A percentile compares a stretch with the other conserved stretches of the same genome.
Evolutionary conservation across 495 filamentous ascomycete genomes (phyloP).

Genomic region (Penicillium samsonianum): DNA sequence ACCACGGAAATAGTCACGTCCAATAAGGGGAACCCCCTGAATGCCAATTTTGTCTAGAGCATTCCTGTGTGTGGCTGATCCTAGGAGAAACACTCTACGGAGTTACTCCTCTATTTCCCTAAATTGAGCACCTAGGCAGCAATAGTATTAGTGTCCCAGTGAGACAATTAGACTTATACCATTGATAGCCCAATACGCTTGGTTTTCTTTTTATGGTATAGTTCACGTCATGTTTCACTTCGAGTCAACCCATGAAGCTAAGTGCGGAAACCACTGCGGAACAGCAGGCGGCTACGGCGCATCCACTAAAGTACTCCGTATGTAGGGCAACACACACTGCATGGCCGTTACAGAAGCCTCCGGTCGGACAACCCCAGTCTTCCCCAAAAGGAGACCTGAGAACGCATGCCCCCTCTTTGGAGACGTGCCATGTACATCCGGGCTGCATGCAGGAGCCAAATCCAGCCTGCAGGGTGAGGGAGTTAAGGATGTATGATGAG

Average conservation of each 20-base stretch:
- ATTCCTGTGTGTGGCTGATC: conserved; percentile 8
- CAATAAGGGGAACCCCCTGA: conserved; percentile 17
- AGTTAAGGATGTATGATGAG: conserved; percentile 15
- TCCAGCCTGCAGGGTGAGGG: conserved; percentile 1
- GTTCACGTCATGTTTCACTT: background rate
- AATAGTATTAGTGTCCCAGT: background rate
- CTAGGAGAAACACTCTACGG: background rate
- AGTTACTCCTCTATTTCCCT: background rate
- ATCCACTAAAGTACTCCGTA: conserved; percentile 22
- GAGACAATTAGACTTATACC: conserved; percentile 3
- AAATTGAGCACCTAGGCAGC: background rate
- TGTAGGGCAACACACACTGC: conserved; percentile 29
- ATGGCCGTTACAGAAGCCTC: conserved; percentile 22
- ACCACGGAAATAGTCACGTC: conserved; percentile 14
- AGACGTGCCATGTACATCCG: conserved; percentile 4
- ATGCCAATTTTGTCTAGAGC: conserved; percentile 12
- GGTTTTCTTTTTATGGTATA: background rate
- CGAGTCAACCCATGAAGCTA: background rate
- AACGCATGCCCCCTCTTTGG: conserved; percentile 4
- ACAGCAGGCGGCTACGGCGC: conserved; percentile 28
- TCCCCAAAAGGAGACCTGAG: background rate
- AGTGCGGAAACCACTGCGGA: background rate
- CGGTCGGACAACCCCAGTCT: conserved; percentile 5
- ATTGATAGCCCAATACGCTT: background rate
- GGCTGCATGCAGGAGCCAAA: conserved; percentile 11